phyloP scores from a whole-genome alignment of 1,284 basidiomycete genomes.

The Golubevia sp. region DNA sequence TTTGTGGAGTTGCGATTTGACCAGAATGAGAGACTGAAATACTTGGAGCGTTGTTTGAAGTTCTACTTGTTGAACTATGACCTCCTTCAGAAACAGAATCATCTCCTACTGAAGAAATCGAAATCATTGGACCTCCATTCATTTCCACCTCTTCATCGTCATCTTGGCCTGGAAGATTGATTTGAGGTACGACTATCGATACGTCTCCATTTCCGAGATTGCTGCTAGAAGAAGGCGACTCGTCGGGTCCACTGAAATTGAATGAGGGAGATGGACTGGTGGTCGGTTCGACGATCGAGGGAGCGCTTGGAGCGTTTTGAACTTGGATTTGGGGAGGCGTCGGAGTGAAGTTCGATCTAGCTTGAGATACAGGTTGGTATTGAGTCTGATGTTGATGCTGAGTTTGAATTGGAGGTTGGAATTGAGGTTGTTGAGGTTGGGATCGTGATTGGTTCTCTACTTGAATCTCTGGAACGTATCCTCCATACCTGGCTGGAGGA shows the following conservation, averaged over 20 bases:
- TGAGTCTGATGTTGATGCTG: too few relatives aligned
- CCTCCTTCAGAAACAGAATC: not conserved
- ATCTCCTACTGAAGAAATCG: conserved; percentile 2
- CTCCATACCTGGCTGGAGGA: too few relatives aligned
- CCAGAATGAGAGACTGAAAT: conserved; percentile 18
- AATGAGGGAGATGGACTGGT: not conserved
- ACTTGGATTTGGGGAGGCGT: too few relatives aligned
- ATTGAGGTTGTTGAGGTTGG: too few relatives aligned
- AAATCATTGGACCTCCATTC: not conserved
- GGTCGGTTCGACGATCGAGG: not conserved
- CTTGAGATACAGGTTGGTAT: too few relatives aligned
- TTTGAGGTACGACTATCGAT: conserved; percentile 16
- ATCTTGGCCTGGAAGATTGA: conserved; percentile 25
- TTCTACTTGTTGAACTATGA: conserved; percentile 1
- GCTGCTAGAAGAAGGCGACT: conserved; percentile 8
- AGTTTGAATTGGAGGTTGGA: too few relatives aligned
- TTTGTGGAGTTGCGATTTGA: conserved; percentile 3
- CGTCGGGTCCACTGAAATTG: not conserved
- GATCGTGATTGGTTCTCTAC: too few relatives aligned
- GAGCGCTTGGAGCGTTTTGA: too few relatives aligned
- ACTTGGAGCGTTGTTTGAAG: conserved; percentile 17
- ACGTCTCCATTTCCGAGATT: not conserved
- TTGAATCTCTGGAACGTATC: too few relatives aligned
- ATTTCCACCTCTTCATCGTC: conserved; percentile 4
- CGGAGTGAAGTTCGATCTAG: too few relatives aligned